These are phyloP conservation scores for Suhomyces sp. DNA, from an alignment of 805 yeast species.

Conservation along the genomic window DNA sequence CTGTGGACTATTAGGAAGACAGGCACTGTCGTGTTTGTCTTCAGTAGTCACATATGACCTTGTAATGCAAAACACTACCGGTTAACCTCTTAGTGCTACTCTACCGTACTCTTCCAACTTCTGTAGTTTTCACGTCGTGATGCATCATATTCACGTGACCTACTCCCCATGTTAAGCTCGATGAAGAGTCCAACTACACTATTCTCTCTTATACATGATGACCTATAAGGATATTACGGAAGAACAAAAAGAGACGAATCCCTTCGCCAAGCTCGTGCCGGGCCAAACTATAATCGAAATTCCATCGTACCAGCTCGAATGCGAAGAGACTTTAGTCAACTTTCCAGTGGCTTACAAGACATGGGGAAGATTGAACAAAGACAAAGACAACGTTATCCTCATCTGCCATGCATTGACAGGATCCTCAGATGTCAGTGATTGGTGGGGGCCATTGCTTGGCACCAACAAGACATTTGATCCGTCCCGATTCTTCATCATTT, in stretches of 20 bases:
- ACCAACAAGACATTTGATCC: slow-evolving; percentile 88
- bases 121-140: not conserved
- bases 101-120: not conserved
- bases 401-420: slow-evolving; percentile 96
- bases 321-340: slow-evolving; percentile 67
- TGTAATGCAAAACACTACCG: too few relatives aligned
- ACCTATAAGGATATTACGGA: slow-evolving; percentile 39
- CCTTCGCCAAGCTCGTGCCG: slow-evolving; percentile 64
- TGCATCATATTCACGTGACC: not conserved
- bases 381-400: slow-evolving; percentile 74
- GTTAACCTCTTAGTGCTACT: not conserved
- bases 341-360: slow-evolving; percentile 95
- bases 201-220: not conserved
- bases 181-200: not conserved
- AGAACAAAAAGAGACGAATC: slow-evolving; percentile 54
- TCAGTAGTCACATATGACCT: too few relatives aligned
- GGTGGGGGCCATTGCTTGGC: slow-evolving; percentile 98
- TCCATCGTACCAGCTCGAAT: slow-evolving; percentile 73
- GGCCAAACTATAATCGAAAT: slow-evolving; percentile 77
- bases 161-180: not conserved
- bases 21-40: not conserved
- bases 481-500: slow-evolving; percentile 75
- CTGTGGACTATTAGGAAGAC: not conserved
- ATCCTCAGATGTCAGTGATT: slow-evolving; percentile 89
- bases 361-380: slow-evolving; percentile 82